Base-by-base conservation (phyloP, 768 basidiomycete species). In the Tubosaeta sp. region DNA sequence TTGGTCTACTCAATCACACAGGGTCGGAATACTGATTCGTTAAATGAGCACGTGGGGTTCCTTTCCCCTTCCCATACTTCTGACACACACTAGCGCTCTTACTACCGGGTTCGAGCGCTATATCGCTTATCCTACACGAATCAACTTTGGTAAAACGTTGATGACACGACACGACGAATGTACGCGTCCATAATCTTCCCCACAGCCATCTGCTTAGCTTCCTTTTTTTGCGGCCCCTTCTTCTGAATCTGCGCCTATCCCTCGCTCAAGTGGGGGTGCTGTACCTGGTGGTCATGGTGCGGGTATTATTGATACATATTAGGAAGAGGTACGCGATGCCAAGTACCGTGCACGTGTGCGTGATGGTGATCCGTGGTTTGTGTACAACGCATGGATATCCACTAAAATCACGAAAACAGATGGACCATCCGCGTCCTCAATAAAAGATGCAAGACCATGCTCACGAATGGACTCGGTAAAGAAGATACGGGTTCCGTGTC, bases 31-130 rank as follows among this genome's bases (percentile, higher is more conserved):
- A n/a, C n/a, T n/a, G n/a, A n/a, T n/a, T n/a, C n/a, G n/a, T n/a
- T n/a, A n/a, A n/a, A n/a, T n/a, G n/a, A n/a, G n/a, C n/a, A n/a
- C n/a, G n/a, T n/a, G n/a, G n/a, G n/a, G n/a, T n/a, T n/a, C n/a
- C n/a, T n/a, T n/a, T n/a, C 6, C 34, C 6, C 7, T 1, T 36
- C 13, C 40, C 2, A 8, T 42, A 18, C 3, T 29, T 10, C 43
- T 61, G 21, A 64, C 27, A 16, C 18, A 4, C 2, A 32, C 18
- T 9, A 69, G 68, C 16, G 75, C 77, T 30, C 71, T 89, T 51
- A 84, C 84, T 0, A 76, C 80, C 12, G 83, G 78, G 1, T 67
- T 75, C 16, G 80, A 82, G 44, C 84, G 83, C 49, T 92, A 91
- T 67, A 80, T 84, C 53, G 60, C 74, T 24, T 91, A 87, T 55